Conservation (phyloP, 2,329 filamentous ascomycete genomes). For the Sphaerostilbella broomeana region DNA sequence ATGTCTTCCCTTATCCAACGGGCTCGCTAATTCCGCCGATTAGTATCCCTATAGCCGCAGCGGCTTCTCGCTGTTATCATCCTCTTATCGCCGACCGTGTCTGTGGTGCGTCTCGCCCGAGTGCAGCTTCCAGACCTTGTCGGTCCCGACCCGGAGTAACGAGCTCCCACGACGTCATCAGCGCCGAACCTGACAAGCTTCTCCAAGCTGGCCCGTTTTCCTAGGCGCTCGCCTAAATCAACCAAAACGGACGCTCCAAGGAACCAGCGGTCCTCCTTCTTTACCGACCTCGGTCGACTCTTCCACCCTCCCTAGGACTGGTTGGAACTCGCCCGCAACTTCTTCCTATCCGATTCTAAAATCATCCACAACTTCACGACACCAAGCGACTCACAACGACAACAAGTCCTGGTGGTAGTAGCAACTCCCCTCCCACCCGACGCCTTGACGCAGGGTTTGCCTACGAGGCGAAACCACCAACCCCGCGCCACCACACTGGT, state of each 20-base stretch:
- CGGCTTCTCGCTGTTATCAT: slow-evolving; percentile 11
- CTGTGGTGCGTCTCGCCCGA: slow-evolving; percentile 2
- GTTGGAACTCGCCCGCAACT: slow-evolving; percentile 5
- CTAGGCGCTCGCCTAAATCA: slow-evolving; percentile 27
- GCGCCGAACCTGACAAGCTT: slow-evolving; percentile 18
- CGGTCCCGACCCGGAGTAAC: slow-evolving; percentile 14
- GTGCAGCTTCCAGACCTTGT: slow-evolving; percentile 13
- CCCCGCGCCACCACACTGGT: slow-evolving; percentile 23
- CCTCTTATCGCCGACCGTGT: slow-evolving; percentile 15
- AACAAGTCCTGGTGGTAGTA: too few relatives aligned
- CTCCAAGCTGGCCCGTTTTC: slow-evolving; percentile 16
- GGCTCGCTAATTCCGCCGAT: slow-evolving; percentile 10
- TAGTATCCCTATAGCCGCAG: slow-evolving; percentile 2
- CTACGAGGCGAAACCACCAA: slow-evolving; percentile 17
- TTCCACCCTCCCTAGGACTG: slow-evolving; percentile 47
- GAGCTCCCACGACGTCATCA: slow-evolving; percentile 18
- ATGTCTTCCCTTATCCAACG: not conserved
- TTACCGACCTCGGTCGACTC: slow-evolving; percentile 44
- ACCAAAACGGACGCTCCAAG: slow-evolving; percentile 46
- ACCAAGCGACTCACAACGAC: too few relatives aligned
- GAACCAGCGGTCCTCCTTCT: slow-evolving; percentile 38
- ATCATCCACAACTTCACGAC: too few relatives aligned
- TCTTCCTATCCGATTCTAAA: too few relatives aligned
- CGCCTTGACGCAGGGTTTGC: slow-evolving; percentile 16
- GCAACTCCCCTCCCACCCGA: too few relatives aligned